Conservation (phyloP, 2,329 filamentous ascomycete genomes). For the Pestalotiopsis sp. region DNA sequence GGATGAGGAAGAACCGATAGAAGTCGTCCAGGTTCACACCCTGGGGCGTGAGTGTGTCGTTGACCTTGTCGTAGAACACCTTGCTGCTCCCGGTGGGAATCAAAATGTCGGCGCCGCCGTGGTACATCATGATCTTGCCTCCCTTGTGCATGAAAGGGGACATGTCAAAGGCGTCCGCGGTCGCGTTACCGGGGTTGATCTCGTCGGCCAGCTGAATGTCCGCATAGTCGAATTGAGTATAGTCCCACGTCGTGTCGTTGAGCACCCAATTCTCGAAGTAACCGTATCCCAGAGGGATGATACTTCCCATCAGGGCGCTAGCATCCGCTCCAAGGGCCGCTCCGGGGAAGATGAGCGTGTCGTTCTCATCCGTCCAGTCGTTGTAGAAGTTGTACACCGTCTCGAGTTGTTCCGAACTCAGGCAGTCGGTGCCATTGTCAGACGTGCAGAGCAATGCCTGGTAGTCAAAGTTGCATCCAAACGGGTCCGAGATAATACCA, state of each 20-base stretch:
- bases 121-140: constrained; percentile 39
- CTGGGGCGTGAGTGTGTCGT: constrained; percentile 25
- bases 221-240: constrained; percentile 25
- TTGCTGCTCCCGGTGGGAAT: constrained; percentile 33
- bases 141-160: constrained; percentile 29
- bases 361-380: constrained; percentile 27
- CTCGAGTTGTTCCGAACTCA: constrained; percentile 42
- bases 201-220: constrained; percentile 27
- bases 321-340: constrained; percentile 25
- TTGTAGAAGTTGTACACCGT: constrained; percentile 29
- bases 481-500: constrained; percentile 41
- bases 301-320: constrained; percentile 16
- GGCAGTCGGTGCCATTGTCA: constrained; percentile 29
- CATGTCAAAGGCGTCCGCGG: constrained; percentile 31
- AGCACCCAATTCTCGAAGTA: constrained; percentile 26
- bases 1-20: constrained; percentile 51
- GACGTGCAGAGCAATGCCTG: constrained; percentile 36
- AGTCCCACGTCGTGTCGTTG: constrained; percentile 30
- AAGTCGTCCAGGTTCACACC: constrained; percentile 41
- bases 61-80: constrained; percentile 31
- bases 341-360: constrained; percentile 29
- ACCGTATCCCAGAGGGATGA: constrained; percentile 20
- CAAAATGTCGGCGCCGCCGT: constrained; percentile 33
- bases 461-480: constrained; percentile 39
- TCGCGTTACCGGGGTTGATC: constrained; percentile 26